Evolutionary conservation across 148 eudicot species (phyloP).

Genomic region (Mesembryanthemum crystallinum): DNA sequence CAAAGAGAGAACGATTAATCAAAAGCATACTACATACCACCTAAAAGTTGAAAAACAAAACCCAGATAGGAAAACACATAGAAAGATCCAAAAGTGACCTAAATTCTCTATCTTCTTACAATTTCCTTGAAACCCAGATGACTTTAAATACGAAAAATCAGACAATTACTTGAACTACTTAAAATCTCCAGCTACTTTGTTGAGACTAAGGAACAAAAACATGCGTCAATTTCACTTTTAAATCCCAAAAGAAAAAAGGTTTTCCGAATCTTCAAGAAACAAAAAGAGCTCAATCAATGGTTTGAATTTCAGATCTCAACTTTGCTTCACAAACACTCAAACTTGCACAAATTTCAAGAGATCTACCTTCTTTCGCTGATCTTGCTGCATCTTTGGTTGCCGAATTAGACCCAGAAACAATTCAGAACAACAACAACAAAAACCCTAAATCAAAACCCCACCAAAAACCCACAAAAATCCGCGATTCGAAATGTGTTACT

Average conservation of each 20-base stretch:
- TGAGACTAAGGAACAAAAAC: not conserved
- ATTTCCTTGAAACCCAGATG: not conserved
- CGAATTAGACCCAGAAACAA: not conserved
- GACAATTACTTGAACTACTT: conserved; percentile 7
- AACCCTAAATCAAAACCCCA: conserved; percentile 12
- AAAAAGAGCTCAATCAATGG: not conserved
- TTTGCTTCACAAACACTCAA: conserved; percentile 29
- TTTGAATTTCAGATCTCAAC: conserved; percentile 16
- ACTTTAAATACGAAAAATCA: conserved; percentile 1
- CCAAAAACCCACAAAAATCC: conserved; percentile 12
- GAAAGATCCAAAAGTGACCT: not conserved
- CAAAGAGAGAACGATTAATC: not conserved
- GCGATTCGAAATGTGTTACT: not conserved
- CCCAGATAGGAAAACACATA: not conserved
- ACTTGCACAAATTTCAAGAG: not conserved
- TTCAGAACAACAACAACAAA: conserved; percentile 15
- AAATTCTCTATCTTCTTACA: not conserved
- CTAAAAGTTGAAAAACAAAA: conserved; percentile 5
- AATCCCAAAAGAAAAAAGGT: not conserved
- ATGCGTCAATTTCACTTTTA: not conserved
- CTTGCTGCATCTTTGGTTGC: conserved; percentile 51
- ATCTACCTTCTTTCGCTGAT: conserved; percentile 61
- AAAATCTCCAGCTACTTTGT: not conserved
- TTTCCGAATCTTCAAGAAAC: not conserved
- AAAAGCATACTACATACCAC: not conserved